Percentiles rank a stretch among this genome's conserved stretches.
Evolutionary conservation across 2,329 filamentous ascomycete genomes (phyloP).

Genomic region (Akanthomyces muscarius): DNA sequence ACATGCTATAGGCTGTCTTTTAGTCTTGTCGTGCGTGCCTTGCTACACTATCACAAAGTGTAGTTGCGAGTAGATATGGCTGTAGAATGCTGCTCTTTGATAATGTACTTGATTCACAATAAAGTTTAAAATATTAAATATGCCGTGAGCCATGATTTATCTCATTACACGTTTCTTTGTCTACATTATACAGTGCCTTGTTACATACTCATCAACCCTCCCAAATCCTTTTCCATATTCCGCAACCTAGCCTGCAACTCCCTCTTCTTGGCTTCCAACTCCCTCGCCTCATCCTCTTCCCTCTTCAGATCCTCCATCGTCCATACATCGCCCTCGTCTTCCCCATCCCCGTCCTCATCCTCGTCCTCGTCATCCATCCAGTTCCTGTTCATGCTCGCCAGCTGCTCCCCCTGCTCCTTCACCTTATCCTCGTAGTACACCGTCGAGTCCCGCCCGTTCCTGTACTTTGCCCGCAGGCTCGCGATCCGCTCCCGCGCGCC

Average conservation of each 20-base stretch:
- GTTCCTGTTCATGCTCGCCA: constrained; percentile 69
- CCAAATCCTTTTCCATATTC: constrained; percentile 54
- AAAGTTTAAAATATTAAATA: neutral
- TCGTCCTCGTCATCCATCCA: constrained; percentile 53
- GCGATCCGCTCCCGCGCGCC: constrained; percentile 75
- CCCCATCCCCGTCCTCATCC: constrained; percentile 43
- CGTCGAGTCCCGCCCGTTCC: constrained; percentile 68
- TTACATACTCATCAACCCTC: constrained; percentile 50
- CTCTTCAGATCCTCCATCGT: constrained; percentile 65
- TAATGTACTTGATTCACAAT: no score
- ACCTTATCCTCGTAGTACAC: constrained; percentile 78
- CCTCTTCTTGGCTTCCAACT: constrained; percentile 53
- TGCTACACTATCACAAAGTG: no score
- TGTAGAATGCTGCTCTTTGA: no score
- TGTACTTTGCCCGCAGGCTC: constrained; percentile 65
- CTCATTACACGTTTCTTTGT: neutral
- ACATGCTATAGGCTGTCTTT: no score
- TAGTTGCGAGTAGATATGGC: no score
- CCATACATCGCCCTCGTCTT: constrained; percentile 39
- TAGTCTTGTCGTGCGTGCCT: no score
- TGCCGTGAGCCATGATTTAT: neutral
- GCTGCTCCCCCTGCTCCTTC: constrained; percentile 66
- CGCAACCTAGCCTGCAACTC: constrained; percentile 51
- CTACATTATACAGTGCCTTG: no score
- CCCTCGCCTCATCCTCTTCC: constrained; percentile 63